These are phyloP conservation scores for Sutorius eximius DNA, from an alignment of 1,284 basidiomycete genomes.

Conservation along the genomic window DNA sequence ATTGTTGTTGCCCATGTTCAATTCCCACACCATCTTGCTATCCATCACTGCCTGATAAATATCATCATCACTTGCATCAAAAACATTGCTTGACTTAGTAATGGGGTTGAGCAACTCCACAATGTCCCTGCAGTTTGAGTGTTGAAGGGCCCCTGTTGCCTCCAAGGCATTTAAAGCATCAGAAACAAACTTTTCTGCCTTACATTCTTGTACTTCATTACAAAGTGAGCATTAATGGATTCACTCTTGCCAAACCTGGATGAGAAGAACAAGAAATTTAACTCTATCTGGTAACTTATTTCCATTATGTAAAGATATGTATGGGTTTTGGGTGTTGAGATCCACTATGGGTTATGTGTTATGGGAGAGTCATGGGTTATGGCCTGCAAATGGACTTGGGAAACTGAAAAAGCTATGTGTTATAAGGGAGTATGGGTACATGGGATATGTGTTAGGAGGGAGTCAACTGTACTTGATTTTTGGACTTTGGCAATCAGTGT, in stretches of 20 bases:
- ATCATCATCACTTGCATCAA: not conserved
- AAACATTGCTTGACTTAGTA: not conserved
- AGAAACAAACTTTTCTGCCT: not conserved
- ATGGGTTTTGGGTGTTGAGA: not conserved
- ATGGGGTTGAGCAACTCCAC: not conserved
- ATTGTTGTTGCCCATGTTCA: not conserved
- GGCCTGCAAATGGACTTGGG: constrained; percentile 7
- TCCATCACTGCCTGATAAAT: not conserved
- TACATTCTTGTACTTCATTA: too few species aligned
- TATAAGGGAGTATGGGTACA: constrained; percentile 4
- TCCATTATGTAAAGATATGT: not conserved
- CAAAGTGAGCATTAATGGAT: not conserved
- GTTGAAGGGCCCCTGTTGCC: not conserved
- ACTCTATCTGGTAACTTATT: not conserved
- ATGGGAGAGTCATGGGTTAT: constrained; percentile 11
- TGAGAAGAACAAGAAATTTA: not conserved
- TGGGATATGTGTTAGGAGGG: constrained; percentile 14
- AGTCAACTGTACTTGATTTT: constrained; percentile 9
- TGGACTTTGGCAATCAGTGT: too few species aligned
- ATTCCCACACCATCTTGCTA: not conserved
- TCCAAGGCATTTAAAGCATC: not conserved
- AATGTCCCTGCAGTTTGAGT: not conserved
- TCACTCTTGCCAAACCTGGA: not conserved
- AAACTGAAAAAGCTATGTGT: constrained; percentile 12
- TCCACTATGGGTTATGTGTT: constrained; percentile 5